phyloP scores from a whole-genome alignment of 1,284 basidiomycete species.

The Marasmius sp. region DNA sequence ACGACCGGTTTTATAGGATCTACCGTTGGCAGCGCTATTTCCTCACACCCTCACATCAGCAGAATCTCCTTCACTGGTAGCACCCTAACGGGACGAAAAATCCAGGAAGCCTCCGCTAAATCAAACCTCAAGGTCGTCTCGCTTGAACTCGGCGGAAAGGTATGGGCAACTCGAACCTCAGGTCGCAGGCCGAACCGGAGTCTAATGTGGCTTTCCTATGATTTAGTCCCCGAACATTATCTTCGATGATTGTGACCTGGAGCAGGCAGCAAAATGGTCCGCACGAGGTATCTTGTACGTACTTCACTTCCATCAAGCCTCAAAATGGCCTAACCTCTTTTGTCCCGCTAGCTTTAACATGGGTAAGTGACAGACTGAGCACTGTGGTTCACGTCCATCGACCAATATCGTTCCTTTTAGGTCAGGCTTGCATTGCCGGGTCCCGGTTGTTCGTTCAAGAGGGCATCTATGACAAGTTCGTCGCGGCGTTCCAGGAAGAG shows the following conservation, averaged over 20 bases:
- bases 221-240: not conserved
- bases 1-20: not conserved
- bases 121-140: not conserved
- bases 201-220: not conserved
- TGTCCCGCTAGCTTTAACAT: not conserved
- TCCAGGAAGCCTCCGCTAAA: not conserved
- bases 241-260: not conserved
- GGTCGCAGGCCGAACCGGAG: not conserved
- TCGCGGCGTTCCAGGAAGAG: slow-evolving; percentile 36
- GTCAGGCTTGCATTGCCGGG: not conserved
- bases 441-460: not conserved
- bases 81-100: not conserved
- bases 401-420: no score
- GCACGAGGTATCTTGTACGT: not conserved
- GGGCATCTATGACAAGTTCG: slow-evolving; percentile 45
- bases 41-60: not conserved
- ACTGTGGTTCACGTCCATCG: no score
- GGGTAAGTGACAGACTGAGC: not conserved
- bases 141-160: not conserved
- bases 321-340: not conserved
- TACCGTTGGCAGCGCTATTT: not conserved
- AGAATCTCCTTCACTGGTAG: not conserved
- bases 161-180: not conserved
- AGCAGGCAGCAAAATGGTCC: not conserved
- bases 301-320: not conserved